Evolutionary conservation across 164 flowering plant species (phyloP).

Genomic region (Tetrastigma voinierianum): DNA sequence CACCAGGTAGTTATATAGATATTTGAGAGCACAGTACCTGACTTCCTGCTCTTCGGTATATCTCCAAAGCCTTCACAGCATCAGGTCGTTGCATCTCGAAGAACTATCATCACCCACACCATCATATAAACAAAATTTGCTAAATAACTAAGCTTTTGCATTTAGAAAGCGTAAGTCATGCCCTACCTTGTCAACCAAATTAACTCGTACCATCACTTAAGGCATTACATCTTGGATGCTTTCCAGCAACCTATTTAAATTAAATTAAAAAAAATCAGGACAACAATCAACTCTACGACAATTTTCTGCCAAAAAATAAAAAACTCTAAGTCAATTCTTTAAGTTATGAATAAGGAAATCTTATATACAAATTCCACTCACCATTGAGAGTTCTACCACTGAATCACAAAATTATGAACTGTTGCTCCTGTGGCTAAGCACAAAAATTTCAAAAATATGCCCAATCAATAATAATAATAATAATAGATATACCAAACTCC

Average conservation of each 20-base stretch:
- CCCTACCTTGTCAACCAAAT: slow-evolving; percentile 95
- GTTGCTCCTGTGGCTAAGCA: slow-evolving; percentile 99
- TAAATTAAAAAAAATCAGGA: background rate
- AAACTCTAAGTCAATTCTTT: background rate
- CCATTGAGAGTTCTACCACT: slow-evolving; percentile 88
- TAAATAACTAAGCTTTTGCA: background rate
- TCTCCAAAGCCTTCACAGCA: slow-evolving; percentile 83
- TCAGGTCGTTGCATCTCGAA: slow-evolving; percentile 97
- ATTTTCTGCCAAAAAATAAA: background rate
- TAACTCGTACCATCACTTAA: slow-evolving; percentile 83
- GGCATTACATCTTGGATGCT: slow-evolving; percentile 82
- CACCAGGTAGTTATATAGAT: background rate
- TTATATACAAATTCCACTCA: slow-evolving; percentile 26
- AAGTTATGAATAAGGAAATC: background rate
- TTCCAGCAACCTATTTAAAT: slow-evolving; percentile 83
- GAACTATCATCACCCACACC: slow-evolving; percentile 54
- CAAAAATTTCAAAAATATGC: slow-evolving; percentile 7
- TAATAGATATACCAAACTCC: background rate
- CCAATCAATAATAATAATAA: slow-evolving; percentile 1
- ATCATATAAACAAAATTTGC: slow-evolving; percentile 2
- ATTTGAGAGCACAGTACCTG: slow-evolving; percentile 54
- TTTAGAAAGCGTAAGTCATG: background rate
- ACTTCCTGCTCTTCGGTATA: slow-evolving; percentile 77
- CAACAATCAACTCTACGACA: background rate
- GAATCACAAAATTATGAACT: slow-evolving; percentile 74